These are phyloP conservation scores for Colletotrichum ledebouriae DNA, from an alignment of 2,329 filamentous ascomycete genomes.

Conservation along the genomic window DNA sequence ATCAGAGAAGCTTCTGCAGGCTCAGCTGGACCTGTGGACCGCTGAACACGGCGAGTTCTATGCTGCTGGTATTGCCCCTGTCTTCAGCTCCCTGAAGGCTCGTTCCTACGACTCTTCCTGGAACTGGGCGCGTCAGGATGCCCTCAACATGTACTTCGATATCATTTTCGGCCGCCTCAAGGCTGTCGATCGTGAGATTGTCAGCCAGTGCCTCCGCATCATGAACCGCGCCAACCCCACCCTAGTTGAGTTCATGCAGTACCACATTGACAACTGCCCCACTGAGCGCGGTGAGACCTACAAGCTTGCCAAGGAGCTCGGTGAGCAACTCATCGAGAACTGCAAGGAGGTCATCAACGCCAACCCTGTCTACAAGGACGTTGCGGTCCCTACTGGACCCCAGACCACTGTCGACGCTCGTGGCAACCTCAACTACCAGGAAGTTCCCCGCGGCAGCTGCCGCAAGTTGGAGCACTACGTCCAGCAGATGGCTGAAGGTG, in stretches of 20 bases:
- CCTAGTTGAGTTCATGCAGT: constrained; percentile 98
- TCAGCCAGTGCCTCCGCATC: constrained; percentile 97
- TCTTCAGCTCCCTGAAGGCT: constrained; percentile 93
- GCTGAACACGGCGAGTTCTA: constrained; percentile 98
- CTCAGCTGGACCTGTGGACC: constrained; percentile 94
- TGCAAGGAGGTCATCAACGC: constrained; percentile 91
- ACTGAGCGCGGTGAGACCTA: constrained; percentile 98
- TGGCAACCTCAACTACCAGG: constrained; percentile 92
- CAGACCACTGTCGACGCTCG: constrained; percentile 92
- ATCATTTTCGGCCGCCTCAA: constrained; percentile 97
- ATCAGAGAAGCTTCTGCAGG: constrained; percentile 88
- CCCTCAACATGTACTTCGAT: constrained; percentile 98
- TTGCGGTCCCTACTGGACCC: constrained; percentile 90
- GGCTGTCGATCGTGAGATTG: constrained; percentile 95
- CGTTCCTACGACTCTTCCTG: constrained; percentile 97
- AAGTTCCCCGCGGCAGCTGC: constrained; percentile 87
- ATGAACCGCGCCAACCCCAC: constrained; percentile 99
- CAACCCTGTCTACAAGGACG: constrained; percentile 95
- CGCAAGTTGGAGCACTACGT: constrained; percentile 99
- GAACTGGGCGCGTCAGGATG: constrained; percentile 99
- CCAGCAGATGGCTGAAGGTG: constrained; percentile 97
- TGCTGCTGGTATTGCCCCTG: constrained; percentile 91
- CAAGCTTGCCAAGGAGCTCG: constrained; percentile 95
- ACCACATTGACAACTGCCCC: constrained; percentile 99
- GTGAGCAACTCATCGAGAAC: constrained; percentile 94